Evolutionary conservation across 148 eudicot species (phyloP), one percentile per base, ranked within the genome.

Genomic region (Vaccinium macrocarpon): DNA sequence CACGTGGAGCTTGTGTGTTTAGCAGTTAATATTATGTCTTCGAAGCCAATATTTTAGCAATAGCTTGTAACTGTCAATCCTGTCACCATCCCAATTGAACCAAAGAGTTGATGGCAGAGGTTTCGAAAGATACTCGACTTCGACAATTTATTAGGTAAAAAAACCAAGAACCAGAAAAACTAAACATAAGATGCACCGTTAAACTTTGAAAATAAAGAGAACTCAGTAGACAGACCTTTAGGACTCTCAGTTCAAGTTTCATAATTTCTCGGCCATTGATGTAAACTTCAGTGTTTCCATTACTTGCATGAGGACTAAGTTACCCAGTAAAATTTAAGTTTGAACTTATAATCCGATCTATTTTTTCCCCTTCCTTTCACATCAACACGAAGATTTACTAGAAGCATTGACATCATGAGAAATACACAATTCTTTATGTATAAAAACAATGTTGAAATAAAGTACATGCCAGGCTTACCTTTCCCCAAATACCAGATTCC

Each of bases 401-500:
- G 78, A 55, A 53, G 25, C 46, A 51, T 32, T 52, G 83, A 84
- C 29, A 62, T 57, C 56, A 42, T 80, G 35, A 57, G 15, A 59
- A 42, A 27, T 4, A 21, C 75, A 56, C 8, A 49, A 56, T 57
- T 11, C 19, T 18, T 25, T 19, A 56, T 27, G 42, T 27, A 68
- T 23, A 29, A 49, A 49, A 56, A 14, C 18, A 70, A 12, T 2
- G 48, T 32, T 49, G 76, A 82, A 82, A 71, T 18, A 50, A 82
- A 70, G 21, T n/a, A n/a, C n/a, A n/a, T n/a, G n/a, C n/a, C n/a
- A n/a, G 61, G 81, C 82, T 84, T 78, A 96, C 98, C 97, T 94
- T 95, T 87, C 99, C 99, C 97, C 98, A 96, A 79, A 90, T 89
- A 74, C 99, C 99, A 77, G 97, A 94, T 87, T 96, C 98, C 88